phyloP scores from a whole-genome alignment of 169 alveolate genomes.

The Plasmodium falciparum region DNA sequence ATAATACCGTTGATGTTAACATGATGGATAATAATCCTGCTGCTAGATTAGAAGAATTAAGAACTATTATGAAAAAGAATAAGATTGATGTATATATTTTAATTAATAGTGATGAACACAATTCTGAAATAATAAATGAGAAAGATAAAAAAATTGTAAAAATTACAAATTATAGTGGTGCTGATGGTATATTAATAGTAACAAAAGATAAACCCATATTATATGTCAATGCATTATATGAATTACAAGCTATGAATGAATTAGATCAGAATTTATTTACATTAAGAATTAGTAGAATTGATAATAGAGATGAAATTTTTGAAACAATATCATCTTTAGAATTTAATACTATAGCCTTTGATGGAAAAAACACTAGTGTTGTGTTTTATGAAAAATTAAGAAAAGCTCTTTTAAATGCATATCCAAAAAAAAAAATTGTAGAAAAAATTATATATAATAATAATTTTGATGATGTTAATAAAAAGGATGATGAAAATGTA shows the following conservation, averaged over 20 bases:
- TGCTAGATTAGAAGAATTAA: slow-evolving; percentile 19
- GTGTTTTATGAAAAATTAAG: slow-evolving; percentile 44
- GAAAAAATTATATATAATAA: slow-evolving; percentile 41
- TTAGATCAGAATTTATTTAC: slow-evolving; percentile 35
- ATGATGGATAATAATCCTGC: not conserved
- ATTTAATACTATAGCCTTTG: slow-evolving; percentile 54
- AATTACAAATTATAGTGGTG: slow-evolving; percentile 56
- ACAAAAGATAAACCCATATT: slow-evolving; percentile 38
- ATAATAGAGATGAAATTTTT: slow-evolving; percentile 24
- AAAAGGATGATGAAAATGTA: slow-evolving; percentile 3
- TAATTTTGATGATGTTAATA: slow-evolving; percentile 7
- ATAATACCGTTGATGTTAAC: not conserved
- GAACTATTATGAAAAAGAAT: slow-evolving; percentile 32
- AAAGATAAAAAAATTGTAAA: slow-evolving; percentile 63
- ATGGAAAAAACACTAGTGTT: slow-evolving; percentile 74
- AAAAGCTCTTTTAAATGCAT: not conserved
- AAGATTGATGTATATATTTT: slow-evolving; percentile 69
- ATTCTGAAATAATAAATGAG: slow-evolving; percentile 70
- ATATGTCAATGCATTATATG: slow-evolving; percentile 61
- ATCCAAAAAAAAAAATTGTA: slow-evolving; percentile 21
- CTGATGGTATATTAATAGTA: slow-evolving; percentile 63
- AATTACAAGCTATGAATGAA: slow-evolving; percentile 71
- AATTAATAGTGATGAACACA: slow-evolving; percentile 76
- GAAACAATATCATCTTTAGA: slow-evolving; percentile 40
- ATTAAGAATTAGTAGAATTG: slow-evolving; percentile 15